phyloP scores from a whole-genome alignment of 306 rosid genomes.

The Vigna nakashimae region DNA sequence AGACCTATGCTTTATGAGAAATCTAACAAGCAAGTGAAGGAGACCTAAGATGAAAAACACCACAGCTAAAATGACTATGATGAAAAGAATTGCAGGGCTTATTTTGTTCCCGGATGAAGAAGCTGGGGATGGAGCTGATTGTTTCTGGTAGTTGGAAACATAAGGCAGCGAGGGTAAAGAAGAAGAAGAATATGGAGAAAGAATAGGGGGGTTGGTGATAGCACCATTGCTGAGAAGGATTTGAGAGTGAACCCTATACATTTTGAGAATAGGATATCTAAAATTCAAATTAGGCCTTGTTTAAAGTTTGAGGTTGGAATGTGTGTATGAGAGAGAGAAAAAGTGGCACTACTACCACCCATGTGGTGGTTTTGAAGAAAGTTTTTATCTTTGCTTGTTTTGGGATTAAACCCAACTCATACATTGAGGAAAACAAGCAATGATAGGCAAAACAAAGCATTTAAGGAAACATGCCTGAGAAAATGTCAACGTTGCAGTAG shows the following conservation, averaged over 20 bases:
- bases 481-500: constrained; percentile 62
- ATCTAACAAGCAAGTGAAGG: constrained; percentile 86
- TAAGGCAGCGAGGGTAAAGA: constrained; percentile 48
- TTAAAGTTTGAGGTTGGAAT: constrained; percentile 18
- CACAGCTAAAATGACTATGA: constrained; percentile 78
- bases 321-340: constrained; percentile 33
- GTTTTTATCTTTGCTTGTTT: constrained; percentile 53
- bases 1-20: constrained; percentile 67
- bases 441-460: constrained; percentile 4
- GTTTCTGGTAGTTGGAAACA: constrained; percentile 51
- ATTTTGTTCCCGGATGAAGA: constrained; percentile 70
- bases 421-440: constrained; percentile 40
- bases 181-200: constrained; percentile 47
- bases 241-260: constrained; percentile 69
- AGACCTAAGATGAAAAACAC: constrained; percentile 80
- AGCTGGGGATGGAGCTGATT: constrained; percentile 47
- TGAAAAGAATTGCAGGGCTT: constrained; percentile 78
- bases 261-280: constrained; percentile 56
- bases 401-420: constrained; percentile 64
- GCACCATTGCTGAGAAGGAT: constrained; percentile 47
- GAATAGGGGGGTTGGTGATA: constrained; percentile 48
- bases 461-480: constrained; percentile 46
- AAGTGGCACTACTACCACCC: constrained; percentile 10
- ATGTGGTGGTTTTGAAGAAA: constrained; percentile 39
- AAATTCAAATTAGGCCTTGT: constrained; percentile 40